Base-by-base conservation (phyloP, 495 filamentous ascomycete genomes). In the Poronia punctata region DNA sequence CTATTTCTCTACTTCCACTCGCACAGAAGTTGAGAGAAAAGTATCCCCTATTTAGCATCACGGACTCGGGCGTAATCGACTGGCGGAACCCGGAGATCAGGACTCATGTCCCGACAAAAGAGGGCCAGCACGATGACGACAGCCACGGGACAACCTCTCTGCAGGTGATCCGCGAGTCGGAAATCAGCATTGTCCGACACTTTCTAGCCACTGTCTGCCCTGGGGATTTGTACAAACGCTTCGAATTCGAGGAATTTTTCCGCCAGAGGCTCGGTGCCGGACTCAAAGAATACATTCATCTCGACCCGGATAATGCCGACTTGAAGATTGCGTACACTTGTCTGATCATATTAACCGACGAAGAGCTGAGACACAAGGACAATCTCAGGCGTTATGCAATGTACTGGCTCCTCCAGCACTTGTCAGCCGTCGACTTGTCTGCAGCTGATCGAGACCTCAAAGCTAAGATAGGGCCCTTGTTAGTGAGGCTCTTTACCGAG, bases 221-320 rank as follows among this genome's bases (percentile, higher is more conserved):
- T 11, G 43, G 46, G 4, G 52, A 53, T 3, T 35, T 64, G 5
- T 66, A 61, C 31, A 25, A 42, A 6, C 52, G 60, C 15, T 60
- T 66, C 7, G 55, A 58, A 3, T 62, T 66, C 20, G 62, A 64
- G n/a, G 38, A 57, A 3, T 60, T 64, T 22, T 62, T 66, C 35
- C 45, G 53, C 12, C 36, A 50, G 23, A 64, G 61, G 38, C 45
- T 59, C 18, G 56, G 56, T 14, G 50, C 54, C 16, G 41, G 31
- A 8, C 47, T 48, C 2, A 50, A 42, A 27, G 54, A 57, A 17
- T 57, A 50, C 33, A 57, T 57, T 29, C 45, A 43, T 10, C 40
- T 54, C 17, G 54, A 57, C 24, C 47, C 45, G n/a, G 54, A 57
- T 11, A 57, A 57, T 25, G 41, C 40, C 0, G 48, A 62, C 20